Base-by-base conservation (phyloP, 331 rosid species). In the Arachis monticola region DNA sequence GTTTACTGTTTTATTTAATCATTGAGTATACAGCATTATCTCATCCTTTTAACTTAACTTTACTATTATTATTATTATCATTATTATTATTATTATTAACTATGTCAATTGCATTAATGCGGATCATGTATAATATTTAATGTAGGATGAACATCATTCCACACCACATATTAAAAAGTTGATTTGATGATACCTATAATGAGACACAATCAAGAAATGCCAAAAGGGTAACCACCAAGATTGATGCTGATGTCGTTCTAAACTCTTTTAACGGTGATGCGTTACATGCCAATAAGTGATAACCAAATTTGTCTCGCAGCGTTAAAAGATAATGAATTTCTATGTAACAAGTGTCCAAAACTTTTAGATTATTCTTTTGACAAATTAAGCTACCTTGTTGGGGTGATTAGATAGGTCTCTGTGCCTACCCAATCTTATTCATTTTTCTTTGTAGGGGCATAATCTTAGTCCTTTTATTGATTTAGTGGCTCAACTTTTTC, bases 211-310 rank as follows among this genome's bases (percentile, higher is more conserved):
- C 22, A 17, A 17, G 67, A 67, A 58, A 48, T 10, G 76, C 67
- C 76, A 13, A 47, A 75, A n/a, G 13, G 57, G 69, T 58, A 11
- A 57, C 42, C 48, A 27, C 31, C 45, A 62, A 53, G 10, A 13
- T 8, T 40, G 8, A 10, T n/a, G 38, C 4, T 69, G 48, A 48
- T 3, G 32, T 48, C 55, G 22, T 79, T 22, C 32, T 8, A 8
- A 13, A 42, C 31, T 35, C 51, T 35, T 59, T 31, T 40, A 72
- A 67, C 11, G 72, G 45, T 67, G 13, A 66, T 60, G 48, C 64
- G 2, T 12, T 52, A 51, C 35, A 47, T 6, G 64, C 12, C 66
- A 63, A 69, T 56, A 1, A 0, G 42, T 52, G 35, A 41, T 8
- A 35, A 57, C 30, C 42, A 69, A 5, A 10, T 42, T 47, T 60